Conservation (phyloP, 192 early-diverging fungal genomes). For the Gonapodya prolifera region DNA sequence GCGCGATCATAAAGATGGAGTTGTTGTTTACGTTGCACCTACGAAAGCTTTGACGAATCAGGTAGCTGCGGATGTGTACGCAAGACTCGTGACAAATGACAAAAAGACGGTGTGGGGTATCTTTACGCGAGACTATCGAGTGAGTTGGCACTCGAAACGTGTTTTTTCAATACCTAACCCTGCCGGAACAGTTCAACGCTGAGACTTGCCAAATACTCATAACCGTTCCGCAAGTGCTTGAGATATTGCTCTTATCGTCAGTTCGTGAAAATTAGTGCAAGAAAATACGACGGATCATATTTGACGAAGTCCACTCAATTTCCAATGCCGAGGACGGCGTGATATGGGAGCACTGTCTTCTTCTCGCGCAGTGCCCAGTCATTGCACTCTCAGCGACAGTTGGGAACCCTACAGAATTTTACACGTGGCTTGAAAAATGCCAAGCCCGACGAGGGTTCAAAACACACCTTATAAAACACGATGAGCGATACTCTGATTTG, state of each 20-base stretch:
- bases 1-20: slow-evolving; percentile 18
- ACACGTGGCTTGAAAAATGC: slow-evolving; percentile 18
- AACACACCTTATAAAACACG: slow-evolving; percentile 16
- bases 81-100: slow-evolving; percentile 24
- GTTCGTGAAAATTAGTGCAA: slow-evolving; percentile 11
- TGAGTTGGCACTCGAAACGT: too few species aligned
- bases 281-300: slow-evolving; percentile 26
- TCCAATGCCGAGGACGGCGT: slow-evolving; percentile 16
- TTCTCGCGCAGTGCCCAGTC: slow-evolving; percentile 24
- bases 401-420: slow-evolving; percentile 18
- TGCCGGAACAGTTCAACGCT: background rate
- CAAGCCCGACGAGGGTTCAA: slow-evolving; percentile 8
- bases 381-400: slow-evolving; percentile 28
- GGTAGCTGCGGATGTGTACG: slow-evolving; percentile 27
- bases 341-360: slow-evolving; percentile 25
- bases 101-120: slow-evolving; percentile 18
- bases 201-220: slow-evolving; percentile 14
- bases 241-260: slow-evolving; percentile 20
- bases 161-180: too few species aligned
- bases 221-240: slow-evolving; percentile 24
- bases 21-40: slow-evolving; percentile 30
- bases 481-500: slow-evolving; percentile 25
- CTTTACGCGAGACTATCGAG: slow-evolving; percentile 12
- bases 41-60: slow-evolving; percentile 34
- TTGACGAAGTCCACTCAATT: slow-evolving; percentile 29